Base-by-base conservation (phyloP, 371 early-diverging fungal species). In the Lichtheimia ornata region DNA sequence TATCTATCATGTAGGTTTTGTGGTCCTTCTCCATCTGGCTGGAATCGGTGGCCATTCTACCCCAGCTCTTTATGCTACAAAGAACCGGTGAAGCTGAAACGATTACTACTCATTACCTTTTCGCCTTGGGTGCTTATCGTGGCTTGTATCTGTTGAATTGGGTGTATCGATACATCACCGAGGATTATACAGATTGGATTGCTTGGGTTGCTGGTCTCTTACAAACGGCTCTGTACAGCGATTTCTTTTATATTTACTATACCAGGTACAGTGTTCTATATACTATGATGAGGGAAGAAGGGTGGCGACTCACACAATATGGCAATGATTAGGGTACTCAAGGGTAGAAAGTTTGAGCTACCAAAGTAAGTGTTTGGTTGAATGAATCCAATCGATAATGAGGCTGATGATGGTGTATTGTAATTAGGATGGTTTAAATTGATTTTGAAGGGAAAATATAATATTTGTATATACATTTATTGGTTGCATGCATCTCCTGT, bases 171-270 rank as follows among this genome's bases (percentile, higher is more conserved):
- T 95, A 89, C 74, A 67, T 79, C 44, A 74, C 82, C 14, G 96
- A 96, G 62, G 74, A 72, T 45, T 76, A 90, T 59, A 66, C 72
- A 2, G 89, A 89, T 65, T 86, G 85, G 84, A 81, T 96, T 58
- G 87, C 94, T 40, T 86, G 94, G 64, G 63, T 94, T 11, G 87
- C 96, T 5, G 98, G 99, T 50, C 63, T 95, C 15, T 78, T 99
- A 20, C 99, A 99, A 76, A 98, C 99, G 0, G 91, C 88, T 13
- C 77, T 99, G 1, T 99, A 99, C 75, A 85, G 86, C 67, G 99
- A 99, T 79, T 99, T 99, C 74, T 98, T 99, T 81, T 95, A 94
- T 63, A 88, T 98, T 44, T 99, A 99, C 81, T 93, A 96, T 64
- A 91, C 90, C 63, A 91, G 86, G 92, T 92, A 82, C 79, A 84